Base-by-base conservation (phyloP, 768 basidiomycete genomes). In the Leucosporidium scottii region DNA sequence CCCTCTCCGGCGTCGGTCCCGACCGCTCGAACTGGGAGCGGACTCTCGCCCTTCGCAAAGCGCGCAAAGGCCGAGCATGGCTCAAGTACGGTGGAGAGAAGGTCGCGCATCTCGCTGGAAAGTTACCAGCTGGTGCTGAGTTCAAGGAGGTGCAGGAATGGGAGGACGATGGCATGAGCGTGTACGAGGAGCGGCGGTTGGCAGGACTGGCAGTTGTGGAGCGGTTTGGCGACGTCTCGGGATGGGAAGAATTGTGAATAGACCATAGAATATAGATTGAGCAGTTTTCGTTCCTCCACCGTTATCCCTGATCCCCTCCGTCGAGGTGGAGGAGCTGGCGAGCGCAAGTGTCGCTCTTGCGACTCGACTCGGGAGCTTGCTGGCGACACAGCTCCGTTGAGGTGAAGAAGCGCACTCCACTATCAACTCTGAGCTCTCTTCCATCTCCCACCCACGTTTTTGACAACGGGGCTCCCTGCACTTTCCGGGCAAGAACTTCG, bases 31-130 rank as follows among this genome's bases (percentile, higher is more conserved):
- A 61, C 67, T 74, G 54, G 59, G 60, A 66, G n/a, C 80, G 78
- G 58, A 81, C 80, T 76, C 85, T 85, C 21, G 51, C 7, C 18
- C 58, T 72, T 3, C 36, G 34, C 21, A 57, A 55, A 39, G 67
- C 49, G 51, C 39, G 39, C n/a, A 65, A 65, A 34, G n/a, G 28
- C 1, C 51, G 61, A 6, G 21, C 44, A 36, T 72, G 70, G 70
- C 28, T 72, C 50, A 56, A 65, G 57, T 72, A 56, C 58, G 70
- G 70, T n/a, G 70, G 64, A 3, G 67, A 57, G n/a, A 1, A 60
- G 5, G 57, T 56, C 0, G 70, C 70, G 51, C n/a, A 30, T 50
- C 31, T 49, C 55, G 58, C 59, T 20, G 70, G 66, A 28, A 67
- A 36, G 50, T n/a, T 61, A 18, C 39, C 60, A 82, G 13, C 50